Percentiles rank a stretch among this genome's conserved stretches.
Evolutionary conservation across 2,329 filamentous ascomycete genomes (phyloP).

Genomic region (Blastomyces parvus): DNA sequence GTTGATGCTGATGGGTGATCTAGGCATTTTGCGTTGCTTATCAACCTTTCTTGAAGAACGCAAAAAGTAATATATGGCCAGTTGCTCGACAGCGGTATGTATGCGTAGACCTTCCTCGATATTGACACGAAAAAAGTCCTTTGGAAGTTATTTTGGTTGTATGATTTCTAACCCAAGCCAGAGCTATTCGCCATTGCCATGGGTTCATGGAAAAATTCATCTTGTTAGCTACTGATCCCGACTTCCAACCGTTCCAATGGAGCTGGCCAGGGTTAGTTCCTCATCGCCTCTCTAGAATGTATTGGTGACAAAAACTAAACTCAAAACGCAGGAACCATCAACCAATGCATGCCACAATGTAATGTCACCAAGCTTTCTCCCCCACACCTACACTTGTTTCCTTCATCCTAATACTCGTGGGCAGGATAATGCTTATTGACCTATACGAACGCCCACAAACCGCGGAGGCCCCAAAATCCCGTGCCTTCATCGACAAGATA

Average conservation of each 20-base stretch:
- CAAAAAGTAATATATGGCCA: slow-evolving; percentile 39
- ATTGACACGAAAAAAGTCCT: background rate
- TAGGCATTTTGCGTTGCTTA: slow-evolving; percentile 40
- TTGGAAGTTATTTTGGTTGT: background rate
- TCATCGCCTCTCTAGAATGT: background rate
- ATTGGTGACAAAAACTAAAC: slow-evolving; percentile 14
- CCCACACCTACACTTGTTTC: background rate
- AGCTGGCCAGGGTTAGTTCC: slow-evolving; percentile 36
- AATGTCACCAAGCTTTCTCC: slow-evolving; percentile 10
- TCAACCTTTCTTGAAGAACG: slow-evolving; percentile 41
- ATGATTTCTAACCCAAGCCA: slow-evolving; percentile 15
- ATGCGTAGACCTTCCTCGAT: background rate
- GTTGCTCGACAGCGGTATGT: slow-evolving; percentile 37
- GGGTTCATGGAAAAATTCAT: slow-evolving; percentile 43
- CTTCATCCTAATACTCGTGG: background rate
- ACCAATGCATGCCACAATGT: slow-evolving; percentile 38
- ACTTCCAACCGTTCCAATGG: slow-evolving; percentile 42
- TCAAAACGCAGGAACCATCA: slow-evolving; percentile 29
- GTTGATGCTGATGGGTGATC: slow-evolving; percentile 12
- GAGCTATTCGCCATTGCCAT: slow-evolving; percentile 39
- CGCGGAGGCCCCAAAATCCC: slow-evolving; percentile 36
- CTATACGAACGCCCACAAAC: slow-evolving; percentile 40
- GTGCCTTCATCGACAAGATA: slow-evolving; percentile 39
- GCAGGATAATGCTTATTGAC: slow-evolving; percentile 41
- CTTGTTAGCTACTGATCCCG: slow-evolving; percentile 37